Base-by-base conservation (phyloP, 192 early-diverging fungal genomes). In the Coemansia sp. region DNA sequence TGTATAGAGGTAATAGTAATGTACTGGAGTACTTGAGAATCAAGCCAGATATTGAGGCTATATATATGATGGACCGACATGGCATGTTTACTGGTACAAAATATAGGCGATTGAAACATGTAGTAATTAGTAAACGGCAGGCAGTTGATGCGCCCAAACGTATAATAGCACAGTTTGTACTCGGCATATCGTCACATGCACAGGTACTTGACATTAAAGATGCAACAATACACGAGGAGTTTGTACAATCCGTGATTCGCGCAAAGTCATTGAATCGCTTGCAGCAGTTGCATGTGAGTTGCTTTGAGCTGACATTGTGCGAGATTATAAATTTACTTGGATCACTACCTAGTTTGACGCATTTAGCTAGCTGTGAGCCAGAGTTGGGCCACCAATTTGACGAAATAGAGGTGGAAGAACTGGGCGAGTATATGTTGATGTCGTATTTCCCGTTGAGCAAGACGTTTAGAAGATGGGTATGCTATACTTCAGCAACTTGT, bases 1-100 rank as follows among this genome's bases (percentile, higher is more conserved):
- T 75, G 27, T 75, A 69, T 39, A 47, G 73, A 29, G 73, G 73
- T 7, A 75, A 64, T 24, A 56, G 41, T 29, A 11, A 55, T 8
- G 3, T 59, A 4, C 40, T 75, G 12, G 60, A 58, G 18, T 65
- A 39, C 37, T 16, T 75, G 15, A 30, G 44, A 16, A 61, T 75
- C 24, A 40, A 62, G 20, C 34, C 47, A 1, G 63, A 69, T 9
- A 40, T 40, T 1, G 43, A 75, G 6, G 12, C 30, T 2, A 69
- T 69, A 0, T 63, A 34, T 4, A 75, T 69, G 38, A 22, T 67
- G 6, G 38, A 52, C 15, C 35, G 40, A 7, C 32, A 66, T 20
- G 43, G 59, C 30, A 24, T 69, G 18, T 75, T 75, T 62, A 37
- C 37, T 3, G n/a, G 22, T 20, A 41, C 32, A 6, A 41, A 55